Conservation (phyloP, 2,329 filamentous ascomycete genomes). For the Cryoendolithus antarcticus region DNA sequence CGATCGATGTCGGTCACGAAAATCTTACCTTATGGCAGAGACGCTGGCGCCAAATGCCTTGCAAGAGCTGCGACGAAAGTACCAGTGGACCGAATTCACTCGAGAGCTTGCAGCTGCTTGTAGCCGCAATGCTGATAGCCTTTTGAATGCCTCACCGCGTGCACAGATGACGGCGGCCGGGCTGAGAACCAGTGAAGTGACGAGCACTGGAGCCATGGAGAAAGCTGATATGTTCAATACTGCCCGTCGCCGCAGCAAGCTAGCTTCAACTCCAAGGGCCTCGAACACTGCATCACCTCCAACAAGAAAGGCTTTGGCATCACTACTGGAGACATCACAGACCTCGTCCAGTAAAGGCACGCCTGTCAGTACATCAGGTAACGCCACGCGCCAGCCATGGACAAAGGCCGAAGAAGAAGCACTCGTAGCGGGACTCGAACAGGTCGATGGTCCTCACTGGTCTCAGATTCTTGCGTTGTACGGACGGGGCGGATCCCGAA, state of each 20-base stretch:
- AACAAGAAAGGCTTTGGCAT: slow-evolving; percentile 7
- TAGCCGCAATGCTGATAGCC: slow-evolving; percentile 42
- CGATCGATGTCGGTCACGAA: slow-evolving; percentile 40
- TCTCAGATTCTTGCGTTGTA: slow-evolving; percentile 81
- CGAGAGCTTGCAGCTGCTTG: slow-evolving; percentile 47
- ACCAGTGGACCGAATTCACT: slow-evolving; percentile 52
- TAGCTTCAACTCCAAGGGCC: slow-evolving; percentile 12
- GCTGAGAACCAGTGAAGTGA: slow-evolving; percentile 8
- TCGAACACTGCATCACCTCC: slow-evolving; percentile 16
- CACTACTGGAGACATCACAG: slow-evolving; percentile 8
- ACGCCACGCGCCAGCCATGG: slow-evolving; percentile 56
- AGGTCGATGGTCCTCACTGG: slow-evolving; percentile 86
- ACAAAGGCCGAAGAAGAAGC: slow-evolving; percentile 82
- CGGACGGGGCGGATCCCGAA: slow-evolving; percentile 65
- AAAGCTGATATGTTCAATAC: neutral
- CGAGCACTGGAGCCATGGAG: no score
- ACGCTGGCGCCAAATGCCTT: slow-evolving; percentile 27
- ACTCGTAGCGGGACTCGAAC: slow-evolving; percentile 74
- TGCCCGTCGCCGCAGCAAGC: slow-evolving; percentile 11
- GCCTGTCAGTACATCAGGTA: slow-evolving; percentile 1
- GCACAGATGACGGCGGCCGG: slow-evolving; percentile 9
- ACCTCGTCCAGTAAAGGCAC: slow-evolving; percentile 6
- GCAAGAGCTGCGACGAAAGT: slow-evolving; percentile 43
- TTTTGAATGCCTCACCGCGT: slow-evolving; percentile 21
- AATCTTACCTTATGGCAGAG: slow-evolving; percentile 45